Evolutionary conservation across 2,329 filamentous ascomycete genomes (phyloP), one percentile per base, ranked within the genome.

Genomic region (Raffaelea albimanens): DNA sequence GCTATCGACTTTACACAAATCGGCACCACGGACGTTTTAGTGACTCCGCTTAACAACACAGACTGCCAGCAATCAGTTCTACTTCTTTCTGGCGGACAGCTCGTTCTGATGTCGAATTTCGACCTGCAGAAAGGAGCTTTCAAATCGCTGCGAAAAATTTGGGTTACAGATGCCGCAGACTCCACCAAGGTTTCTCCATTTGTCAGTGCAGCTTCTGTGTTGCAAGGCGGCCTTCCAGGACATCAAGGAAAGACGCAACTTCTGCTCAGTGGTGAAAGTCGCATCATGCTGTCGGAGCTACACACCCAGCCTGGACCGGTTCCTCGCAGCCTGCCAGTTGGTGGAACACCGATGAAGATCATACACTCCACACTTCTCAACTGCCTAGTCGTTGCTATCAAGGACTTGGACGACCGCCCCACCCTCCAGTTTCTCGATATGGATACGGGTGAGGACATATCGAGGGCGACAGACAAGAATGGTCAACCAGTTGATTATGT

Each of bases 391-490:
- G 74, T 78, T n/a, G 75, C 71, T 1, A 65, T 76, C 18, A 62
- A 65, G 10, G 52, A 51, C 5, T 56, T 64, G 10, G 61, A 67
- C 4, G 61, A 68, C 4, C 62, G 62, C 23, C 66, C 76, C 9
- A 74, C 71, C 2, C 58, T 83, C 22, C 63, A 69, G 21, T 82
- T 83, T 48, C 59, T 83, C 25, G 75, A 82, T 48, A 68, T 73
- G 0, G 68, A 72, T 8, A 76, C 73, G 0, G 80, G 79, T 1
- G 56, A 61, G 5, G 67, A 75, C 47, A 57, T 82, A 1, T 77
- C 76, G 1, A 54, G 58, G 13, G 66, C 77, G 0, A 57, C 61
- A 2, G 67, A 73, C 47, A 71, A 64, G 38, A 62, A 65, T 3
- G 66, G 63, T 16, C 61, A 65, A 4, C 58, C 63, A 0, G 60